Evolutionary conservation across 164 flowering plant species (phyloP).

Genomic region (Aristolochia californica): DNA sequence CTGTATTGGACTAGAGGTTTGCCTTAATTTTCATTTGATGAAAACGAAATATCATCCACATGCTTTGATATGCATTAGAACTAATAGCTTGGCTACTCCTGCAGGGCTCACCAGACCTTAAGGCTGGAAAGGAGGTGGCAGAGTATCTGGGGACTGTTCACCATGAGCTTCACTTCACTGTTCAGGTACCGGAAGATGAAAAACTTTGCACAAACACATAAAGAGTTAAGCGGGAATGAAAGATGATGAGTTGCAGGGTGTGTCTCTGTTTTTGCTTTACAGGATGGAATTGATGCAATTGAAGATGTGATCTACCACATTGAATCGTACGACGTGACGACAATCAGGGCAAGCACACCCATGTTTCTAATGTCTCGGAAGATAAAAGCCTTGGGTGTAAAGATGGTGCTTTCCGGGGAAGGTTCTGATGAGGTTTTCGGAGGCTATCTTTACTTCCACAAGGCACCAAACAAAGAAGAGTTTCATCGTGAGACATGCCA

Average conservation of each 20-base stretch:
- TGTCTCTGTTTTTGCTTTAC: constrained; percentile 1
- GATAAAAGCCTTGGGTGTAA: constrained; percentile 90
- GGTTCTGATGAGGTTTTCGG: constrained; percentile 96
- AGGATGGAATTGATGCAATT: constrained; percentile 96
- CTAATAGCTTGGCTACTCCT: neutral
- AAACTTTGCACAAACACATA: neutral
- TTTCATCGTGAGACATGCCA: constrained; percentile 82
- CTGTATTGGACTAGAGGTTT: constrained; percentile 90
- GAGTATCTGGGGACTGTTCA: constrained; percentile 92
- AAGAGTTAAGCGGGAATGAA: neutral
- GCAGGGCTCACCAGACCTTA: constrained; percentile 92
- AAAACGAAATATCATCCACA: neutral
- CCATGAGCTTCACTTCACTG: constrained; percentile 85
- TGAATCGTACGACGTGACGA: constrained; percentile 89
- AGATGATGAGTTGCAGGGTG: neutral
- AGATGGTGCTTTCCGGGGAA: constrained; percentile 95
- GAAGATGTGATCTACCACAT: constrained; percentile 92
- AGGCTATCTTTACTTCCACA: constrained; percentile 91
- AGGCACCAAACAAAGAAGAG: constrained; percentile 96
- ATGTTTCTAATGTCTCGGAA: constrained; percentile 96
- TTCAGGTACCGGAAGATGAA: constrained; percentile 49
- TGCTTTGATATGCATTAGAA: neutral
- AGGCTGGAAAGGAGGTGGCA: constrained; percentile 90
- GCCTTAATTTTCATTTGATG: neutral
- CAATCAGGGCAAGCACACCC: constrained; percentile 96